Evolutionary conservation across 2,329 filamentous ascomycete species (phyloP).

Genomic region (Aspergillus novofumigatus): DNA sequence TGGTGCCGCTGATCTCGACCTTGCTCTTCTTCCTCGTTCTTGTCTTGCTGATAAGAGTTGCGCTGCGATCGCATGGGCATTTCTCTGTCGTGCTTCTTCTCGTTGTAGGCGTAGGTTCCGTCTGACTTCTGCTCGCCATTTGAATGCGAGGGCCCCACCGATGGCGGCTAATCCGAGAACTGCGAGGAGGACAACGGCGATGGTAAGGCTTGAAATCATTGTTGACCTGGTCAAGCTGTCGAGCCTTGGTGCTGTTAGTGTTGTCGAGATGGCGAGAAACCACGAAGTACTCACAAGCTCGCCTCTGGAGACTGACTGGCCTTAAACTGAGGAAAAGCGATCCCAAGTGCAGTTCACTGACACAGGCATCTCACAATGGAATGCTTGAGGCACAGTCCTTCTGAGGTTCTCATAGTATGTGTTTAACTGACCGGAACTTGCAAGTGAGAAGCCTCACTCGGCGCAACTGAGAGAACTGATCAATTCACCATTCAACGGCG

Average conservation of each 20-base stretch:
- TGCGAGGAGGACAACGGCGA: constrained; percentile 11
- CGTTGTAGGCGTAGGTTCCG: neutral
- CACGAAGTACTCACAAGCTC: neutral
- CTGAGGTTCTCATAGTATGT: neutral
- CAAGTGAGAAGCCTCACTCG: neutral
- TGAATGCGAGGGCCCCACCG: constrained; percentile 1
- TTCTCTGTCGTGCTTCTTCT: neutral
- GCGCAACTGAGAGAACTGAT: neutral
- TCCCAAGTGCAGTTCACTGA: too few relatives aligned
- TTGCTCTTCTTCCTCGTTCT: neutral
- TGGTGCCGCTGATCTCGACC: neutral
- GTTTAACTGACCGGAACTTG: neutral
- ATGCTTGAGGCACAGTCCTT: neutral
- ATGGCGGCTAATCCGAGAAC: neutral
- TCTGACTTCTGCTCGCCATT: neutral
- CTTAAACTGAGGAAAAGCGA: neutral
- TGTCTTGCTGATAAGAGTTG: neutral
- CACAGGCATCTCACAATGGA: neutral
- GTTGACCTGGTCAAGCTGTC: neutral
- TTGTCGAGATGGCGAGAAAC: neutral
- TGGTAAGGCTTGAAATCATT: constrained; percentile 15
- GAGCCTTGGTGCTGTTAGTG: neutral
- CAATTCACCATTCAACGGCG: neutral
- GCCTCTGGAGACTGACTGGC: neutral
- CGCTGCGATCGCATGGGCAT: neutral